Evolutionary conservation across 805 yeast genomes (phyloP).

Genomic region (Isabelozyma pseudorhagii): DNA sequence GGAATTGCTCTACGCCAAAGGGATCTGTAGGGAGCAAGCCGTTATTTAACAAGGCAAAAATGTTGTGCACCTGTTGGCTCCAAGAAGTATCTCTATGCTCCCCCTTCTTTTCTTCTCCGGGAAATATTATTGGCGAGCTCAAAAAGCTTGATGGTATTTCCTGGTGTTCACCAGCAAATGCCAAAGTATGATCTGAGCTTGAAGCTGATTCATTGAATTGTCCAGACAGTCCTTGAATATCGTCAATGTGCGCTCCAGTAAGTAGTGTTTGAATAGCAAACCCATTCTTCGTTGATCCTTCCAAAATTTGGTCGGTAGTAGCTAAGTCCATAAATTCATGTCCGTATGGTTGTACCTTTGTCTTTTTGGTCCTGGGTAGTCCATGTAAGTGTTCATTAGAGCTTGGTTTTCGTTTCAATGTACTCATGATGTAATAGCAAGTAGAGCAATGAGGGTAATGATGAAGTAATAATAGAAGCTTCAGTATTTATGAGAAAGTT

Average conservation of each 20-base stretch:
- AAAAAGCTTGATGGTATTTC: background rate
- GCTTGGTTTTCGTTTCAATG: background rate
- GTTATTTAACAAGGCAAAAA: background rate
- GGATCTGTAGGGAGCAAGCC: background rate
- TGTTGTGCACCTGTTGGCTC: background rate
- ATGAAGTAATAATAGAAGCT: background rate
- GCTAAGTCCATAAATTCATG: background rate
- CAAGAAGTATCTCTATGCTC: background rate
- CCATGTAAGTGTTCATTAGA: background rate
- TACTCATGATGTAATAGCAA: background rate
- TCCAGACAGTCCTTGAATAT: no score
- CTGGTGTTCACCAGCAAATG: background rate
- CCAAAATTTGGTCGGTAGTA: background rate
- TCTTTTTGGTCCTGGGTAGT: no score
- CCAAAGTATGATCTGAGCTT: background rate
- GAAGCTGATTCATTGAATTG: no score
- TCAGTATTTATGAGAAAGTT: background rate
- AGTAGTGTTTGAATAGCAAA: background rate
- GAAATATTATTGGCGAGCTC: background rate
- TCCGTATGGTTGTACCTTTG: no score
- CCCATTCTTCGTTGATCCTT: background rate
- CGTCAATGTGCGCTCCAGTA: no score
- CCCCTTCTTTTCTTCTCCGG: background rate
- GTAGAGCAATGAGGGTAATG: background rate
- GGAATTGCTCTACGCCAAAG: background rate